Base-by-base conservation (phyloP, 352 stramenopile species). In the Phytophthora brassicae region DNA sequence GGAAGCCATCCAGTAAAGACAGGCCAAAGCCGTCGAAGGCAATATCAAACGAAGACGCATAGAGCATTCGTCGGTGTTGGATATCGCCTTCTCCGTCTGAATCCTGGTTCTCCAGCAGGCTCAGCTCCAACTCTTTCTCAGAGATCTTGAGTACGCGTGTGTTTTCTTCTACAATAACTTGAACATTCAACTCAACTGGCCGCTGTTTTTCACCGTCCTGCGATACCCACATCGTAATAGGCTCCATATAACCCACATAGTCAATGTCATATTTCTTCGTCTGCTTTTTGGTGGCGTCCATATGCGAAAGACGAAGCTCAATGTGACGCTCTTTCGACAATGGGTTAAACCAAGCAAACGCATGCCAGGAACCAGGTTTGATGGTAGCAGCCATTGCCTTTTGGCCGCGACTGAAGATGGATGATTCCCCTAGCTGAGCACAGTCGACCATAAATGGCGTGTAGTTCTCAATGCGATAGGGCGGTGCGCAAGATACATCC, bases 391-490 rank as follows among this genome's bases (percentile, higher is more conserved):
- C 58, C 23, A 70, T 77, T 45, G 86, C 77, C 22, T 84, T 88
- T 22, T 83, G 77, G 0, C 77, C 78, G 7, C 57, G 47, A 24
- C 72, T 86, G 66, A 94, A 92, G 20, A 94, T 72, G 6, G 76
- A 85, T 1, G 79, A 88, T 29, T 85, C 76, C 4, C 77, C 77
- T 56, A 94, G 58, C 39, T 94, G 84, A 17, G 77, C 79, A 50
- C 74, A 91, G 19, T 90, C 79, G n/a, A 92, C 77, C 31, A 64
- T 85, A 52, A 86, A 94, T 42, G 82, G 84, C n/a, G 86, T 93
- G 59, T 85, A 95, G 64, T 95, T 95, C 68, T 95, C 86, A 43
- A 95, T 88, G 7, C 86, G 83, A 64, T 93, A 95, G 16, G 86
- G 86, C 7, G 86, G 86, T 16, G 82, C 76, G 20, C 77, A 84